Evolutionary conservation across 371 early-diverging fungal genomes (phyloP), one percentile per base, ranked within the genome.

Genomic region (Mucor piriformis): DNA sequence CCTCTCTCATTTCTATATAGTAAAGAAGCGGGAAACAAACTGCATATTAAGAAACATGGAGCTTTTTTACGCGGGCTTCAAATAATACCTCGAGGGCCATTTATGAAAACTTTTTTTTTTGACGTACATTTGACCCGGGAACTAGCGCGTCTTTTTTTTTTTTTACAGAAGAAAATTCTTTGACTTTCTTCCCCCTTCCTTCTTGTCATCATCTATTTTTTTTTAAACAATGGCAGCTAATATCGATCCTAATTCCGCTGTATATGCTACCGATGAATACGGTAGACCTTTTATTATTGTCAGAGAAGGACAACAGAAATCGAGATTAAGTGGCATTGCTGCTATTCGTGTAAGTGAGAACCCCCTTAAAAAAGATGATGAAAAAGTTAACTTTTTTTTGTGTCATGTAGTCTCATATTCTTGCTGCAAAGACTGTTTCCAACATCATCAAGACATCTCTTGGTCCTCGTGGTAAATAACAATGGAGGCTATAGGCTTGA

Each of bases 261-360:
- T 86, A 44, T 86, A 86, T 61, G 83, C 86, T 50, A 84, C 84
- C 44, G 97, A 97, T 78, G 97, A 97, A 76, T 95, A 96, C 76
- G 98, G 98, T 49, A 87, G 97, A 46, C 97, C 97, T 46, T 93
- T 96, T 74, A 95, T 97, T 73, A 96, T 97, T 76, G 88, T 97
- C 32, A 81, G 97, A 51, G 98, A 97, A 77, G 94, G 94, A 69
- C 93, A 93, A 60, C 93, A 88, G 70, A 94, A 94, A 74, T 76
- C 86, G 27, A 83, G 97, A 72, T 79, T 94, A 37, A 83, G 81
- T 49, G 98, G 97, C 23, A 71, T 94, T 43, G 96, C 94, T 57
- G 98, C 97, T 13, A 91, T 92, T 61, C 95, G 96, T 89, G 95
- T 94, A 83, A 56, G 71, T 46, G 7, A 18, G n/a, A 3, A 18